Conservation (phyloP, 2,329 filamentous ascomycete genomes). For the Aspergillus pseudonomiae region DNA sequence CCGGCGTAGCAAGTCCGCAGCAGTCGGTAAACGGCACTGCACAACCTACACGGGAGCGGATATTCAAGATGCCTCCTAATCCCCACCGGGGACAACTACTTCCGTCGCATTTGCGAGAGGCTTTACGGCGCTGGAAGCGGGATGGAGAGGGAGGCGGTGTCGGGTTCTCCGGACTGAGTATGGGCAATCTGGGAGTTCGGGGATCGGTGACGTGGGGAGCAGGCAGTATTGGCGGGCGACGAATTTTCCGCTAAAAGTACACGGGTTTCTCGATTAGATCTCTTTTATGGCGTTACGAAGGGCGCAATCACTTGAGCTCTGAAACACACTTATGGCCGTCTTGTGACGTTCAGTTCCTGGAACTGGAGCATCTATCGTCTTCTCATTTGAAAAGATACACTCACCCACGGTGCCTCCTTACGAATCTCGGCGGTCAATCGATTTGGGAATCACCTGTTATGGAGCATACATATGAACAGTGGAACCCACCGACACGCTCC, state of each 20-base stretch:
- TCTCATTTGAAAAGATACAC: background rate
- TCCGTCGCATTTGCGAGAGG: conserved; percentile 54
- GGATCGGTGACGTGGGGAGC: conserved; percentile 49
- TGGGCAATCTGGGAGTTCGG: conserved; percentile 47
- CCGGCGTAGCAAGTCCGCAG: background rate
- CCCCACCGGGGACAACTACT: conserved; percentile 52
- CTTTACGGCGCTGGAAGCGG: conserved; percentile 52
- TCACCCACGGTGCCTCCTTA: background rate
- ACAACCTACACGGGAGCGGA: conserved; percentile 23
- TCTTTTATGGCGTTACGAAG: background rate
- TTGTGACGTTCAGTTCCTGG: background rate
- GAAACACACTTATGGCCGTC: background rate
- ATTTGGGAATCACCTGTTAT: background rate
- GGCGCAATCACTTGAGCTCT: background rate
- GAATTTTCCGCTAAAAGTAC: conserved; percentile 44
- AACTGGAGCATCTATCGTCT: background rate
- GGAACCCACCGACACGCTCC: background rate
- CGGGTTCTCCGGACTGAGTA: conserved; percentile 51
- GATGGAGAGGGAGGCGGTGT: conserved; percentile 53
- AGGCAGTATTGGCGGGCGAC: conserved; percentile 44
- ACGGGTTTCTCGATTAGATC: background rate
- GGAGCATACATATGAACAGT: background rate
- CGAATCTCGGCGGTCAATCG: background rate
- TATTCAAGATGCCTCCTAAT: conserved; percentile 44
- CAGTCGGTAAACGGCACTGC: background rate